A percentile compares a stretch with the other conserved stretches of the same genome.
These are phyloP conservation scores for Mychonastes homosphaera DNA, from an alignment of 139 green algal species.

Conservation along the genomic window DNA sequence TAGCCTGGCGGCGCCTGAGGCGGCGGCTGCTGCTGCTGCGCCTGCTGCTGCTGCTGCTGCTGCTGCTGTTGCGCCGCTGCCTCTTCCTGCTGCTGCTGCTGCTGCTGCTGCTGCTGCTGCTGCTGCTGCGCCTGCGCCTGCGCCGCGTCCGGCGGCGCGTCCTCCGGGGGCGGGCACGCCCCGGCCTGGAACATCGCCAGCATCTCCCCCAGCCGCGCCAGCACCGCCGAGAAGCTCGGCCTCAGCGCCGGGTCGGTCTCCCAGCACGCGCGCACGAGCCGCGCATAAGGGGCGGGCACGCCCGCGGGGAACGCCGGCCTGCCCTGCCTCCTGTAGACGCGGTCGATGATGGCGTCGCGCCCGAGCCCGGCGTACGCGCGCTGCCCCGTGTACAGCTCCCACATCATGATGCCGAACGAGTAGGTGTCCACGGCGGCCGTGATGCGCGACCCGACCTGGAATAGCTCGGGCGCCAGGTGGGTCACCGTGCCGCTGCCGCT, in stretches of 20 bases:
- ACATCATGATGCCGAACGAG: conserved; percentile 43
- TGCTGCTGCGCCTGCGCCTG: conserved; percentile 6
- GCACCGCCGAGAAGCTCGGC: conserved; percentile 13
- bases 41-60: not conserved
- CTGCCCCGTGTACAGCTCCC: conserved; percentile 52
- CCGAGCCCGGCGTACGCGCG: conserved; percentile 39
- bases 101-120: conserved; percentile 17
- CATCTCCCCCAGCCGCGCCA: conserved; percentile 26
- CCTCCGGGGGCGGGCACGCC: conserved; percentile 9
- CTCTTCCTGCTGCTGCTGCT: conserved; percentile 13
- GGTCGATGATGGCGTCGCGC: conserved; percentile 44
- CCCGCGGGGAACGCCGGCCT: conserved; percentile 39
- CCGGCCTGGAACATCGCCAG: conserved; percentile 29
- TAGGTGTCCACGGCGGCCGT: conserved; percentile 49
- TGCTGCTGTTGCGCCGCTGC: conserved; percentile 5
- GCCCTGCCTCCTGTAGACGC: conserved; percentile 46
- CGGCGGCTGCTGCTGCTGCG: not conserved
- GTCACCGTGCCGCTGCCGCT: conserved; percentile 42
- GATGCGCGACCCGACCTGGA: conserved; percentile 30
- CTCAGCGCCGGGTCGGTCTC: conserved; percentile 30
- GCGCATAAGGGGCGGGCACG: conserved; percentile 36
- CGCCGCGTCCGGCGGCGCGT: not conserved
- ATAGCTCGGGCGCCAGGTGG: conserved; percentile 49
- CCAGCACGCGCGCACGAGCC: conserved; percentile 40
- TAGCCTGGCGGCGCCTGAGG: not conserved